These are phyloP conservation scores for Chenopodium formosanum DNA, from an alignment of 148 eudicot species.

Conservation along the genomic window DNA sequence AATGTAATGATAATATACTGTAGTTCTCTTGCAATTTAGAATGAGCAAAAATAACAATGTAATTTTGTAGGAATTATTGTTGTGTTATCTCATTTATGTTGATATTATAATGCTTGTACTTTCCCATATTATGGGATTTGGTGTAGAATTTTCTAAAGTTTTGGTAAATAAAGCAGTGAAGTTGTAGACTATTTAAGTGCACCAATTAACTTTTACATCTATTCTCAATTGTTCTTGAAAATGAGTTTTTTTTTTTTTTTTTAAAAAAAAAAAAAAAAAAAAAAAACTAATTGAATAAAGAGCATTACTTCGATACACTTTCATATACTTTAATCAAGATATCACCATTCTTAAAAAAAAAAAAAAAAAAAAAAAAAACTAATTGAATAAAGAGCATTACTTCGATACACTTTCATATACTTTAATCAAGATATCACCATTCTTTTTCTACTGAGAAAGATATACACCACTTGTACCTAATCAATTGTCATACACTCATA, in stretches of 20 bases:
- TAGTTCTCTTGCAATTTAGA: not conserved
- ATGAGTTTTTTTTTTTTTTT: no score
- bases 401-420: not conserved
- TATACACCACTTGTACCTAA: no score
- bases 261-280: no score
- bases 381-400: no score
- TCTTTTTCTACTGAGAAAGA: no score
- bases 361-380: no score
- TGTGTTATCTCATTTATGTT: slow-evolving; percentile 11
- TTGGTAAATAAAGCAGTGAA: slow-evolving; percentile 8
- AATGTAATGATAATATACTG: not conserved
- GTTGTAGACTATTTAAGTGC: no score
- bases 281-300: no score
- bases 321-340: no score
- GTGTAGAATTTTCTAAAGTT: slow-evolving; percentile 17
- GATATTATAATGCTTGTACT: slow-evolving; percentile 18
- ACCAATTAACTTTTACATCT: not conserved
- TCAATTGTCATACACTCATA: not conserved
- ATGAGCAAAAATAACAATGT: not conserved
- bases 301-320: no score
- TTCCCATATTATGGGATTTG: slow-evolving; percentile 17
- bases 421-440: not conserved
- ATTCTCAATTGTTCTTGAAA: not conserved
- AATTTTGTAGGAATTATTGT: slow-evolving; percentile 13
- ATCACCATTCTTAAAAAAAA: no score